Evolutionary conservation across 257 asterid genomes (phyloP).

Genomic region (Nicotiana benthamiana): DNA sequence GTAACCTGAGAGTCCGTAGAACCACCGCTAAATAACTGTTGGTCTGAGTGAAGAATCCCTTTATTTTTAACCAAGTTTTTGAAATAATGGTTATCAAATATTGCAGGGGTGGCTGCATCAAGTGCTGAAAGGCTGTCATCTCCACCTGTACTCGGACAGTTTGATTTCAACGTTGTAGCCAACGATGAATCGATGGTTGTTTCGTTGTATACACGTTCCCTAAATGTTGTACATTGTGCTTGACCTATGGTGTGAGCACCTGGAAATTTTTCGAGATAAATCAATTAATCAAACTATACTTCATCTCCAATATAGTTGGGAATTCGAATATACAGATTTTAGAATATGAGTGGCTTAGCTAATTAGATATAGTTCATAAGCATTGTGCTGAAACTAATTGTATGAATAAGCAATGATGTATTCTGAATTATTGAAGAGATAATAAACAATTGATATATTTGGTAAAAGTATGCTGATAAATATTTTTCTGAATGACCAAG

Average conservation of each 20-base stretch:
- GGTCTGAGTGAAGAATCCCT: slow-evolving; percentile 62
- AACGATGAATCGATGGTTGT: slow-evolving; percentile 38
- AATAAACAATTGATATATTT: too few species aligned
- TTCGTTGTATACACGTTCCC: slow-evolving; percentile 50
- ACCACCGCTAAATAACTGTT: slow-evolving; percentile 48
- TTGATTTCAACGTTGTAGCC: slow-evolving; percentile 43
- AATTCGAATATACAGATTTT: too few species aligned
- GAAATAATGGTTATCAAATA: slow-evolving; percentile 48
- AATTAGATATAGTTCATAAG: too few species aligned
- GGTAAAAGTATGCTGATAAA: too few species aligned
- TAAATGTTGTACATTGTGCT: slow-evolving; percentile 44
- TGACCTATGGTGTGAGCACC: slow-evolving; percentile 65
- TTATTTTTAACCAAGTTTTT: slow-evolving; percentile 24
- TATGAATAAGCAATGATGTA: too few species aligned
- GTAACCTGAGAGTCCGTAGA: slow-evolving; percentile 40
- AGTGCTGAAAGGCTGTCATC: slow-evolving; percentile 43
- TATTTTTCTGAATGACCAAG: too few species aligned
- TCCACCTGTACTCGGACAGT: slow-evolving; percentile 39
- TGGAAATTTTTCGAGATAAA: too few species aligned
- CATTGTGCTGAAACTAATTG: too few species aligned
- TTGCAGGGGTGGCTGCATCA: slow-evolving; percentile 29
- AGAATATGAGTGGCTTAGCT: too few species aligned
- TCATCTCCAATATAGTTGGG: too few species aligned
- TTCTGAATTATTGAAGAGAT: too few species aligned
- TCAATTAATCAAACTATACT: too few species aligned